phyloP scores from a whole-genome alignment of 2,329 filamentous ascomycete genomes.

The Aureobasidium vineae region DNA sequence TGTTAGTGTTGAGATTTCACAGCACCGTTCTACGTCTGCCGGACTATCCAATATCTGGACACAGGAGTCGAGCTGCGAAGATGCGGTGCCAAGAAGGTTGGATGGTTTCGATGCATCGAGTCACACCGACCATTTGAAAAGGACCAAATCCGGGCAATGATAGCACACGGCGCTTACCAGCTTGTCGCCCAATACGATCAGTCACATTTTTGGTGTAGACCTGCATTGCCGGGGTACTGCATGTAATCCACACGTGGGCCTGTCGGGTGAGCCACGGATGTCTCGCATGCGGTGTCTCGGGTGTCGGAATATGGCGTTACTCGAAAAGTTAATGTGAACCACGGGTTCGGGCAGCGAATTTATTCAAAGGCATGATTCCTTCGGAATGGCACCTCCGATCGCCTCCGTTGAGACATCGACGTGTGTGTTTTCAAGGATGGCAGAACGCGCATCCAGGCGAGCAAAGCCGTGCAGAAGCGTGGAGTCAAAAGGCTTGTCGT shows the following conservation, averaged over 20 bases:
- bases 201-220: conserved; percentile 10
- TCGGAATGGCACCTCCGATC: conserved; percentile 14
- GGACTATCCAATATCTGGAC: neutral
- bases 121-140: neutral
- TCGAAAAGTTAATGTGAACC: conserved; percentile 14
- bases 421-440: neutral
- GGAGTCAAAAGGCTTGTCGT: neutral
- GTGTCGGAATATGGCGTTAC: conserved; percentile 8
- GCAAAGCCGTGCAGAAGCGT: conserved; percentile 19
- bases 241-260: conserved; percentile 22
- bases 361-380: neutral
- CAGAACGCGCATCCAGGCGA: conserved; percentile 15
- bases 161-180: conserved; percentile 19
- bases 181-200: neutral
- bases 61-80: neutral
- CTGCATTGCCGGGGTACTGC: conserved; percentile 10
- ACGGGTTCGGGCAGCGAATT: neutral
- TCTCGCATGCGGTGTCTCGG: conserved; percentile 24
- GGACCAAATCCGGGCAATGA: neutral
- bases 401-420: neutral
- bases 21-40: neutral
- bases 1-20: conserved; percentile 14
- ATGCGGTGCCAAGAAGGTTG: neutral
- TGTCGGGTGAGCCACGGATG: conserved; percentile 17
- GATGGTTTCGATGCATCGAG: neutral